phyloP scores from a whole-genome alignment of 1,284 basidiomycete species.

The Volvariella volvacea region DNA sequence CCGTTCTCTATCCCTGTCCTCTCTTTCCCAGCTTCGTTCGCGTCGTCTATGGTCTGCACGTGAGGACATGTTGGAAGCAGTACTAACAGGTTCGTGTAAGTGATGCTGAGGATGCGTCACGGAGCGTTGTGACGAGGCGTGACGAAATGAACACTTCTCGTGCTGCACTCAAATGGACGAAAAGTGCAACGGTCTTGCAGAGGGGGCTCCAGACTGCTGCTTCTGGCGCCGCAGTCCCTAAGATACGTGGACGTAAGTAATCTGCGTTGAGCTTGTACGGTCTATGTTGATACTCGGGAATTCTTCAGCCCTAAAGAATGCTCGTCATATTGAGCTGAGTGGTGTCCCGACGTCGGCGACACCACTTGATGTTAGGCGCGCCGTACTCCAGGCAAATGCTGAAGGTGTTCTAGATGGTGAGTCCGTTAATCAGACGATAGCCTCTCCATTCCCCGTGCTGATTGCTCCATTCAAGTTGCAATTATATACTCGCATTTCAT shows the following conservation, averaged over 20 bases:
- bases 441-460: neutral
- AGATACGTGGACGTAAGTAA: too few species aligned
- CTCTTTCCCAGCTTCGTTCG: slow-evolving; percentile 64
- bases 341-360: slow-evolving; percentile 46
- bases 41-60: slow-evolving; percentile 48
- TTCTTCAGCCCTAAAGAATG: slow-evolving; percentile 10
- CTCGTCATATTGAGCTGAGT: slow-evolving; percentile 35
- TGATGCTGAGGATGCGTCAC: slow-evolving; percentile 3
- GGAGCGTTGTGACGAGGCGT: slow-evolving; percentile 6
- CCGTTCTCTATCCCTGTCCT: slow-evolving; percentile 40
- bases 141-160: too few species aligned
- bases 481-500: slow-evolving; percentile 54
- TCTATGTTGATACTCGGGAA: too few species aligned
- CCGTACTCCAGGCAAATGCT: slow-evolving; percentile 38
- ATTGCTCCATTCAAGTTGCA: slow-evolving; percentile 36
- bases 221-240: too few species aligned
- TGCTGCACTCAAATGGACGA: too few species aligned
- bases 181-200: too few species aligned
- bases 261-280: too few species aligned
- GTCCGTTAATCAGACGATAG: slow-evolving; percentile 9
- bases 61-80: slow-evolving; percentile 31
- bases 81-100: neutral
- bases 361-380: slow-evolving; percentile 48
- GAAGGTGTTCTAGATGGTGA: slow-evolving; percentile 49
- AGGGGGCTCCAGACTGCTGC: too few species aligned